Conservation (phyloP, 2,329 filamentous ascomycete species). For the Dothidotthia symphoricarpi region DNA sequence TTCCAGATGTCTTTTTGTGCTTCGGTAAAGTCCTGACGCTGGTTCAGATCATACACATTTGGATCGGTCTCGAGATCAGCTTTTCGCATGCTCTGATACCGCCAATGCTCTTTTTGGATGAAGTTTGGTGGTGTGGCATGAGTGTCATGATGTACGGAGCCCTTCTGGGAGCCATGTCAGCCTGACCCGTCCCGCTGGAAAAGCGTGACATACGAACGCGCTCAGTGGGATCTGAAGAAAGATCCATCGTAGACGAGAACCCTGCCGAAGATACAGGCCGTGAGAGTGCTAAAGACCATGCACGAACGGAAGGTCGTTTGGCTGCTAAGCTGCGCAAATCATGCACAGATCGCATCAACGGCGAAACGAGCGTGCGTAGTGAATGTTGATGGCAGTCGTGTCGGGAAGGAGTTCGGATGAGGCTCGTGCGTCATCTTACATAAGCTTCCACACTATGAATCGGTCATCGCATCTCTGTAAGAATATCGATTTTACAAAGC, state of each 20-base stretch:
- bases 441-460: too few species aligned
- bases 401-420: too few species aligned
- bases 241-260: constrained; percentile 16
- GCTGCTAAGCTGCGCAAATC: too few species aligned
- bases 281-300: too few species aligned
- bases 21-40: constrained; percentile 33
- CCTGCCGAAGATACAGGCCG: too few species aligned
- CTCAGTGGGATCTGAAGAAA: constrained; percentile 24
- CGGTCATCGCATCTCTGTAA: too few species aligned
- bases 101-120: constrained; percentile 38
- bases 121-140: constrained; percentile 39
- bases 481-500: too few species aligned
- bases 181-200: constrained; percentile 16
- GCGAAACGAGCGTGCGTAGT: too few species aligned
- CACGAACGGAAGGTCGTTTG: too few species aligned
- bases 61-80: constrained; percentile 52
- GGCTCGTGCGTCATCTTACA: too few species aligned
- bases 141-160: constrained; percentile 38
- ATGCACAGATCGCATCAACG: too few species aligned
- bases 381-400: too few species aligned
- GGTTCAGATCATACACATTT: constrained; percentile 45
- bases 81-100: constrained; percentile 60
- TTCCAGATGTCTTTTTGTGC: constrained; percentile 30
- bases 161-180: constrained; percentile 21
- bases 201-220: constrained; percentile 35